Base-by-base conservation (phyloP, 2,329 filamentous ascomycete genomes). In the Scopulariopsis brevicaulis region DNA sequence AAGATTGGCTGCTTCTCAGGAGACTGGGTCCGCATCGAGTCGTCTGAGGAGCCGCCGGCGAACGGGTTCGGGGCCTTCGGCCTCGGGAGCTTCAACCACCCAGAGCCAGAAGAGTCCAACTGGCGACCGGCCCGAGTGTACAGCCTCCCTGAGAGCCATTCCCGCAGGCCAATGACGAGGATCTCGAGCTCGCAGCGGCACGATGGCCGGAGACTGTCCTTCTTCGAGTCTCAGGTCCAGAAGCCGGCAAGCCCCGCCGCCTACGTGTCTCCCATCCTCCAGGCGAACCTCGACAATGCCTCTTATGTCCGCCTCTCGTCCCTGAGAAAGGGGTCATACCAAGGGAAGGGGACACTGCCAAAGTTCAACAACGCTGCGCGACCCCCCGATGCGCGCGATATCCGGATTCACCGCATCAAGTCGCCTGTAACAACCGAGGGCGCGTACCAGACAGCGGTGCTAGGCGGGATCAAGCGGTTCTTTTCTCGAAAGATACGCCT, bases 1-100 rank as follows among this genome's bases (percentile, higher is more conserved):
- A 91, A 92, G 64, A 87, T 99, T 57, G 92, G 93, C 18, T 97
- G 93, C 70, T 99, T 99, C 68, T 97, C 93, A 0, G 94, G 94
- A 34, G 94, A 99, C 67, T 99, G 94, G 94, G 90, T 96, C 12
- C 85, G 87, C 24, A 77, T 96, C 12, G 90, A 96, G 71, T 79
- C 83, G 6, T 81, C 89, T 0, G 81, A 88, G 63, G 89, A 91
- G 67, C 87, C 89, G 60, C 86, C 81, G 24, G 74, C 77, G 18
- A 87, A 83, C 68, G 87, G 78, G 20, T 82, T 83, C 63, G 87
- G 81, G 55, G 74, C 80, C 0, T 87, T 85, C 73, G 85, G 85
- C 1, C 75, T 90, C 3, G 84, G 83, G 24, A 85, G 82, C 61
- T 88, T 85, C 62, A 69, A 68, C 1, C 66, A 71, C 54, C 55